Conservation (phyloP, 106 monocot species). For the Hemerocallis citrina region DNA sequence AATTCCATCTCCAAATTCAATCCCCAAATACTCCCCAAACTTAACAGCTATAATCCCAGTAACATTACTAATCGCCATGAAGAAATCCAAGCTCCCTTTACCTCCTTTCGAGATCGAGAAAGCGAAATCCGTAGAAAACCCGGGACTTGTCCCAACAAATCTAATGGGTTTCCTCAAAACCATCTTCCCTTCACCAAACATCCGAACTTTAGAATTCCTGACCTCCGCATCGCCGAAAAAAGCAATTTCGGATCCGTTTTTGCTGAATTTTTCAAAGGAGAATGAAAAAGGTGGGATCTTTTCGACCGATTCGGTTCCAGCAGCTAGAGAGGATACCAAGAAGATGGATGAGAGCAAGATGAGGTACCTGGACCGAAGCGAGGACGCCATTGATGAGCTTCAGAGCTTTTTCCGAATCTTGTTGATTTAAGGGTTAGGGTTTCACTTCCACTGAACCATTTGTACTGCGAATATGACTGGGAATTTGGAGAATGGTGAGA, state of each 20-base stretch:
- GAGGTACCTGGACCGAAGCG: slow-evolving; percentile 9
- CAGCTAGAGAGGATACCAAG: not conserved
- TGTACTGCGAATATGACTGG: not conserved
- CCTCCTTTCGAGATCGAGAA: slow-evolving; percentile 33
- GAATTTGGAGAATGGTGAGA: not conserved
- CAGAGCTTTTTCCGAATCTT: not conserved
- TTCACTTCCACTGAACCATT: not conserved
- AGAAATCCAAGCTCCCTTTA: slow-evolving; percentile 36
- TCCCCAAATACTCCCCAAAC: slow-evolving; percentile 21
- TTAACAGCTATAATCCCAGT: slow-evolving; percentile 19
- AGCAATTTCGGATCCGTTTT: slow-evolving; percentile 23
- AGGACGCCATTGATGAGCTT: slow-evolving; percentile 9
- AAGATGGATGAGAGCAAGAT: not conserved
- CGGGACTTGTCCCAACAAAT: slow-evolving; percentile 37
- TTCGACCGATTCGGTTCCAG: not conserved
- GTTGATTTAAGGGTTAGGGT: not conserved
- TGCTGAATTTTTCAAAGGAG: slow-evolving; percentile 36
- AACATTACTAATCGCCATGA: slow-evolving; percentile 26
- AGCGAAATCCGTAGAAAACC: slow-evolving; percentile 67
- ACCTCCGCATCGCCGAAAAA: slow-evolving; percentile 46
- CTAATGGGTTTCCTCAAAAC: slow-evolving; percentile 27
- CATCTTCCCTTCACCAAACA: slow-evolving; percentile 32
- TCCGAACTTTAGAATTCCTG: slow-evolving; percentile 20
- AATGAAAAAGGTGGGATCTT: slow-evolving; percentile 26
- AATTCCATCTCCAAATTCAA: slow-evolving; percentile 24